Evolutionary conservation across 2,329 filamentous ascomycete genomes (phyloP).

Genomic region (Chaetomium olivaceum): DNA sequence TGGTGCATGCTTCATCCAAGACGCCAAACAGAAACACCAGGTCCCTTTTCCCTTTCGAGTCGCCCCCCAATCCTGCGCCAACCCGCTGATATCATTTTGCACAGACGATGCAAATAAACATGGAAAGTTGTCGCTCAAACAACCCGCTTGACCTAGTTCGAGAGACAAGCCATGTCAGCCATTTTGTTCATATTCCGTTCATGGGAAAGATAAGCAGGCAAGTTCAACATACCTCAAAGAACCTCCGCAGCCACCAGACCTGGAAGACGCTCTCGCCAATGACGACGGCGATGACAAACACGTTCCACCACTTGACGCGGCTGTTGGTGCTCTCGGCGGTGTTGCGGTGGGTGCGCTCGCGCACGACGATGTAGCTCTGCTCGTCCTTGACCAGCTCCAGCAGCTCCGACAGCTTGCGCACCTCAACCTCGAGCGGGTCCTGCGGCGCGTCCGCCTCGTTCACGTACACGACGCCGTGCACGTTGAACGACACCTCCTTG

Average conservation of each 20-base stretch:
- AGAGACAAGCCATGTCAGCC: conserved; percentile 1
- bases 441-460: conserved; percentile 79
- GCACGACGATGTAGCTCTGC: conserved; percentile 92
- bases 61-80: conserved; percentile 20
- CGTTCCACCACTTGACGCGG: conserved; percentile 99
- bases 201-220: neutral
- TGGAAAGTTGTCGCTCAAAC: conserved; percentile 24
- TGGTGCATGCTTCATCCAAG: conserved; percentile 25
- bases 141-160: conserved; percentile 34
- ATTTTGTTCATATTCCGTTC: neutral
- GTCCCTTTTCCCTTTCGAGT: conserved; percentile 18
- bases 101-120: conserved; percentile 18
- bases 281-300: conserved; percentile 89
- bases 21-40: conserved; percentile 19
- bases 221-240: conserved; percentile 77
- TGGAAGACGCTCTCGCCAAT: conserved; percentile 94
- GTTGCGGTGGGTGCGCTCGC: conserved; percentile 95
- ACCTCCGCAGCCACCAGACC: conserved; percentile 98
- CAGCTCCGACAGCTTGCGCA: conserved; percentile 79
- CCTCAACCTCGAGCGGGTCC: conserved; percentile 90
- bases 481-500: conserved; percentile 99
- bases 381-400: conserved; percentile 94
- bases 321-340: conserved; percentile 98
- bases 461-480: conserved; percentile 97
- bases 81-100: conserved; percentile 13